Base-by-base conservation (phyloP, 441 rosid genomes). In the Lagerstroemia fauriei region DNA sequence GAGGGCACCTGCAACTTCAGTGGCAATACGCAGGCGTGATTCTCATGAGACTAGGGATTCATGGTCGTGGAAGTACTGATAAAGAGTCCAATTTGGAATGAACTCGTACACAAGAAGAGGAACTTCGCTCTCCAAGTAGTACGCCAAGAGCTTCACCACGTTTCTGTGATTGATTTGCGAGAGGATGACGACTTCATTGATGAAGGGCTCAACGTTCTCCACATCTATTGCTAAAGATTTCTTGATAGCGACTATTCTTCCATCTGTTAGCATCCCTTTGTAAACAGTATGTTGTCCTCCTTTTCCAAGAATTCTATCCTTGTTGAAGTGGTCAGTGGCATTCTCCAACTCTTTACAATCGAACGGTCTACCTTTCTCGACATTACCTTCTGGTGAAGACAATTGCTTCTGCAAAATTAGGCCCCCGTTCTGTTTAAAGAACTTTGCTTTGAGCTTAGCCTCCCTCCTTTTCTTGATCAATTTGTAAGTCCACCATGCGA, bases 391-490 rank as follows among this genome's bases (percentile, higher is more conserved):
- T 3, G 53, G 76, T 24, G 76, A 41, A 13, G 76, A 41, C 20
- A 73, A 17, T 41, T 73, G 76, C 38, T 24, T n/a, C 29, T 41
- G 51, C 1, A 44, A 22, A 27, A 73, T 73, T 38, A 38, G 44
- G 44, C 44, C 44, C 44, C 44, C 44, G 6, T 38, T 38, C 76
- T 32, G 25, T 44, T 73, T 41, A 50, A 73, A 73, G 76, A 41
- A 41, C 18, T 44, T 73, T 50, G 38, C 27, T 46, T 46, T 73
- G 51, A 41, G 51, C 53, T 73, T 73, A 50, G 51, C 51, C 27
- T 73, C 29, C n/a, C 51, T 73, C 38, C 76, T 73, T 32, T 48
- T 73, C 51, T 73, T 73, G 41, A 73, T 73, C 5, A 24, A n/a
- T 44, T 44, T 73, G 76, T 44, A 73, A 1, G 38, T 1, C 53